Evolutionary conservation across 2,329 filamentous ascomycete genomes (phyloP).

Genomic region (Fusarium duplospermum): DNA sequence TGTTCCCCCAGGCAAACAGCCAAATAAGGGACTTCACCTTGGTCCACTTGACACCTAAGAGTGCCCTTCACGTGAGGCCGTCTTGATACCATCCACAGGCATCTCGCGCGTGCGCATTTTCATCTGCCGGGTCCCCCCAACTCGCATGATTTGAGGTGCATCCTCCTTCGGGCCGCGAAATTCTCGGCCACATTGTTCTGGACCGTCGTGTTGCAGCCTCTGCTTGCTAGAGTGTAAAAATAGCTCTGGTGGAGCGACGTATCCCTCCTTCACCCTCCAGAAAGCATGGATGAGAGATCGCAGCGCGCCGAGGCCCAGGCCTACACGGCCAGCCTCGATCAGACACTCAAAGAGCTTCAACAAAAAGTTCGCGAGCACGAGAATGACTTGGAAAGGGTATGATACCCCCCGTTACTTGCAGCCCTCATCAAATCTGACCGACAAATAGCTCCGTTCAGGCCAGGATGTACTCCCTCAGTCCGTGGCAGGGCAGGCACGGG

Average conservation of each 20-base stretch:
- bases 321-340: slow-evolving; percentile 67
- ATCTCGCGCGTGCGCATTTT: not conserved
- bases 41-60: not conserved
- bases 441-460: slow-evolving; percentile 44
- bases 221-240: not conserved
- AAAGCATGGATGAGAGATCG: slow-evolving; percentile 42
- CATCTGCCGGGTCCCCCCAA: not conserved
- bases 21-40: not conserved
- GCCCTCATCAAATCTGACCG: slow-evolving; percentile 2
- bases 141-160: not conserved
- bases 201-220: not conserved
- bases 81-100: not conserved
- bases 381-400: slow-evolving; percentile 60
- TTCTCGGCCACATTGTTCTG: not conserved
- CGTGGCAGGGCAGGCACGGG: slow-evolving; percentile 47
- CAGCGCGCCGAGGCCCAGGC: slow-evolving; percentile 42
- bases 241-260: slow-evolving; percentile 13
- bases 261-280: not conserved
- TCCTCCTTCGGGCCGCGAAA: not conserved
- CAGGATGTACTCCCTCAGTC: slow-evolving; percentile 42
- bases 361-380: slow-evolving; percentile 66
- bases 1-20: not conserved
- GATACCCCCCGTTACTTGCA: not conserved
- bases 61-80: not conserved
- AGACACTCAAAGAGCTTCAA: slow-evolving; percentile 76